phyloP scores from a whole-genome alignment of 805 yeast species.

The Diddensiella santjacobensis region DNA sequence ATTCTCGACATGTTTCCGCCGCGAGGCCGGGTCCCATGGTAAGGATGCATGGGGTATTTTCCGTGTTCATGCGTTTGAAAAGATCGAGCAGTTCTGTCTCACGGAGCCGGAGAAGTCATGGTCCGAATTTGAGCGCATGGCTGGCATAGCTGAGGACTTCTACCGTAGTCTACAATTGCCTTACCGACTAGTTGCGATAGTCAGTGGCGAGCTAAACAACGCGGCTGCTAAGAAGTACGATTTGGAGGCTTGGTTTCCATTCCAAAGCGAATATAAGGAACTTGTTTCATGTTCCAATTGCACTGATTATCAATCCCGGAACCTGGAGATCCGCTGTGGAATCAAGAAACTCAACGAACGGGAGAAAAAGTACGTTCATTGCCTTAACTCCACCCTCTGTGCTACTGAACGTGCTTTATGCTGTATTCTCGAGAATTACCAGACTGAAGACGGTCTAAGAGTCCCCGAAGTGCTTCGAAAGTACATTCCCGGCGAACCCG shows the following conservation, averaged over 20 bases:
- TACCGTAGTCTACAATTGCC: conserved; percentile 90
- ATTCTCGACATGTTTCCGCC: conserved; percentile 96
- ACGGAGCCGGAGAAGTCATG: conserved; percentile 98
- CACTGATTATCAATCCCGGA: conserved; percentile 98
- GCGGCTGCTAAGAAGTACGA: conserved; percentile 99
- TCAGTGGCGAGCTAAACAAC: conserved; percentile 96
- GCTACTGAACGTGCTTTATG: conserved; percentile 98
- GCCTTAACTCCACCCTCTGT: conserved; percentile 93
- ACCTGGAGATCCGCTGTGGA: conserved; percentile 98
- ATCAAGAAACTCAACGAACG: conserved; percentile 91
- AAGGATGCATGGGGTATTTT: conserved; percentile 99
- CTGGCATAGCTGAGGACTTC: conserved; percentile 83
- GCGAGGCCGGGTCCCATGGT: conserved; percentile 99
- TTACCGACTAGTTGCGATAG: conserved; percentile 96
- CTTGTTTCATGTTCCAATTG: conserved; percentile 98
- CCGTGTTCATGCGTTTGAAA: conserved; percentile 98
- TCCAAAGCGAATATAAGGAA: conserved; percentile 97
- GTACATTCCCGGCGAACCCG: conserved; percentile 98
- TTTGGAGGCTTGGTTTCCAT: conserved; percentile 99
- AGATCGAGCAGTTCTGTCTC: conserved; percentile 92
- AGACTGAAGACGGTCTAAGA: conserved; percentile 90
- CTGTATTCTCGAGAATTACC: conserved; percentile 96
- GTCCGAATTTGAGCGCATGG: conserved; percentile 97
- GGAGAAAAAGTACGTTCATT: conserved; percentile 97
- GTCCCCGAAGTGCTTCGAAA: conserved; percentile 94